Evolutionary conservation across 805 yeast genomes (phyloP).

Genomic region (Wickerhamiella slavikovae): DNA sequence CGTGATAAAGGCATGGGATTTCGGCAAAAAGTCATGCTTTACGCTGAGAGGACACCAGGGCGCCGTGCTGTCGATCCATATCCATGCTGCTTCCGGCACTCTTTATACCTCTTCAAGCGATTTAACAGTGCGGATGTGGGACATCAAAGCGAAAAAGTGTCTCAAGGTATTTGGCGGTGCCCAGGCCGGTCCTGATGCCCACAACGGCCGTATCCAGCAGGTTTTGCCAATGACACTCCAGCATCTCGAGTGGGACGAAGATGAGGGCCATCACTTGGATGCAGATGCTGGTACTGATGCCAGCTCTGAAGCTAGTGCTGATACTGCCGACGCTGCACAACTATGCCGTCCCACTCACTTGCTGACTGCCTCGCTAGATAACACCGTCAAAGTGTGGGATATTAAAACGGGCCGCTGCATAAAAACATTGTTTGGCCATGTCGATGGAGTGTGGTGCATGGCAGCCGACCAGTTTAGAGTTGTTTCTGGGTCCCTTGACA

Average conservation of each 20-base stretch:
- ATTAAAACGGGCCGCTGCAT: constrained; percentile 70
- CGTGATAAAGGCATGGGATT: constrained; percentile 92
- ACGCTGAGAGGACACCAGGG: constrained; percentile 86
- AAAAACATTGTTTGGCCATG: constrained; percentile 91
- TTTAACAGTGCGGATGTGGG: constrained; percentile 89
- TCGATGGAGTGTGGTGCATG: constrained; percentile 95
- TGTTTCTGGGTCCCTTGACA: constrained; percentile 87
- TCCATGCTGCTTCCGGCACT: constrained; percentile 59
- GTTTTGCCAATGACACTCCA: constrained; percentile 69
- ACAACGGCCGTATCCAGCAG: constrained; percentile 83
- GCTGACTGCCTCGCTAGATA: constrained; percentile 73
- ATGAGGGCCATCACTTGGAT: constrained; percentile 9
- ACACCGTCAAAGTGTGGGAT: constrained; percentile 87
- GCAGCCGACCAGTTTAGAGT: constrained; percentile 91
- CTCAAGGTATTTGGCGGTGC: constrained; percentile 54
- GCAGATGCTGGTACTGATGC: constrained; percentile 4
- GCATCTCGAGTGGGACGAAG: constrained; percentile 33
- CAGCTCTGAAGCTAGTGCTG: no score
- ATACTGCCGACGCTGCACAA: constrained; percentile 9
- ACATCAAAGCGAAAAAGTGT: constrained; percentile 59
- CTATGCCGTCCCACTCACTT: constrained; percentile 55
- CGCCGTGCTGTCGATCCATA: constrained; percentile 77
- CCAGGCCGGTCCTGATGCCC: constrained; percentile 35
- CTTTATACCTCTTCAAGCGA: constrained; percentile 83
- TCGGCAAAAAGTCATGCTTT: constrained; percentile 77